Evolutionary conservation across 148 eudicot species (phyloP), one percentile per base, ranked within the genome.

Genomic region (Vaccinium myrtillus): DNA sequence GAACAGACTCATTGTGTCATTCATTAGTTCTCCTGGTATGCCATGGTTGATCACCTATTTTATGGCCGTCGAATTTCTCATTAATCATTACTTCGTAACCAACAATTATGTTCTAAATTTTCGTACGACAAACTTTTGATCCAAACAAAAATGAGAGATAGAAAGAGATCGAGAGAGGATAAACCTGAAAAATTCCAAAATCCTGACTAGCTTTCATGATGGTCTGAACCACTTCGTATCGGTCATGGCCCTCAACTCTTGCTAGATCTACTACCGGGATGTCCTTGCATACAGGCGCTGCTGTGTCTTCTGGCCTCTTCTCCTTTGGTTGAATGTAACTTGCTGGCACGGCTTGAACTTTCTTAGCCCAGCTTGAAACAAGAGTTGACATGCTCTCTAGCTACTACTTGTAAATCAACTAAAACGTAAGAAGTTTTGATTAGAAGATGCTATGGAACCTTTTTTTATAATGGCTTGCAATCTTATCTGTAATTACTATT

Each of bases 11-110:
- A 87, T 76, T 21, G 83, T 39, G 4, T 78, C 85, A 39, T 76
- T 71, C 89, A 84, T 84, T n/a, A 87, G 48, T 30, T 87, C 86
- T 11, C 55, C 79, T 6, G 86, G 43, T 53, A 91, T 87, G 53
- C 88, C 82, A 75, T 87, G 88, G 59, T 87, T 84, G 21, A 63
- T 59, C 69, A 63, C 27, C 69, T 63, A 63, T n/a, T 63, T 63
- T 59, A 59, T 59, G 65, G 23, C 21, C 23, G 12, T 21, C 2
- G 12, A 61, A 58, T 58, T 19, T 8, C 8, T 56, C 59, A 5
- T 56, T 58, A 3, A 25, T n/a, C 67, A n/a, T 61, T 19, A 58
- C 65, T 61, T 61, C 10, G 4, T 61, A 58, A 19, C 65, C 65
- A 59, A 59, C 23, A 59, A 19, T 59, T 58, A 18, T 1, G 63